Evolutionary conservation across 768 basidiomycete species (phyloP), one percentile per base, ranked within the genome.

Genomic region (Boletus vinaceobasis): DNA sequence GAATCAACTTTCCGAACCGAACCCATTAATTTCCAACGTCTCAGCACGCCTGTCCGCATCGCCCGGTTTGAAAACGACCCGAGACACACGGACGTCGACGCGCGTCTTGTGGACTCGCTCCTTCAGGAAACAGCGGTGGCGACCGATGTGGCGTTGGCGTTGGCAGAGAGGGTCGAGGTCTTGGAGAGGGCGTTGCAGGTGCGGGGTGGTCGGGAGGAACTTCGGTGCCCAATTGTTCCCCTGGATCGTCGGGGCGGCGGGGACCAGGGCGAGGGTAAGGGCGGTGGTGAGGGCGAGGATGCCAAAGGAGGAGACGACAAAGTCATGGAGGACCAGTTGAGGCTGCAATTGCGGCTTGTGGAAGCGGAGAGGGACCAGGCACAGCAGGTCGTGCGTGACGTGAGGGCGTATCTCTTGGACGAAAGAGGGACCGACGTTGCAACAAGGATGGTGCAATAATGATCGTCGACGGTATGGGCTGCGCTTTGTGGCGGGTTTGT

Each of bases 101-200:
- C 48, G 33, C 32, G 39, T 4, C 52, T 60, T 3, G 64, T 62
- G 32, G 55, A 55, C 13, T 55, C 31, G n/a, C 48, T 69, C 1
- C 35, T 67, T 1, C 53, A 58, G 35, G 63, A 63, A 35, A 60
- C 63, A 1, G 57, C 56, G 19, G 60, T 42, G 5, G 62, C 60
- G 15, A 51, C 61, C 1, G 63, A 55, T 5, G 59, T 44, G 6
- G 59, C 57, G 26, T 56, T 48, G 26, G 53, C 47, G 15, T 54
- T 69, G 52, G 54, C 56, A 7, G 70, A 67, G 44, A 56, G 66
- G 9, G 68, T 71, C 8, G 63, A 57, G 33, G 46, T 49, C 7
- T 48, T 69, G 35, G 70, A 69, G 44, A 56, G 38, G 56, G 45
- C 52, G 5, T 27, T 69, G 43, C 38, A 52, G 36, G 55, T 53